Conservation (phyloP, 139 green algal species). For the Limnomonas spitsbergensis region DNA sequence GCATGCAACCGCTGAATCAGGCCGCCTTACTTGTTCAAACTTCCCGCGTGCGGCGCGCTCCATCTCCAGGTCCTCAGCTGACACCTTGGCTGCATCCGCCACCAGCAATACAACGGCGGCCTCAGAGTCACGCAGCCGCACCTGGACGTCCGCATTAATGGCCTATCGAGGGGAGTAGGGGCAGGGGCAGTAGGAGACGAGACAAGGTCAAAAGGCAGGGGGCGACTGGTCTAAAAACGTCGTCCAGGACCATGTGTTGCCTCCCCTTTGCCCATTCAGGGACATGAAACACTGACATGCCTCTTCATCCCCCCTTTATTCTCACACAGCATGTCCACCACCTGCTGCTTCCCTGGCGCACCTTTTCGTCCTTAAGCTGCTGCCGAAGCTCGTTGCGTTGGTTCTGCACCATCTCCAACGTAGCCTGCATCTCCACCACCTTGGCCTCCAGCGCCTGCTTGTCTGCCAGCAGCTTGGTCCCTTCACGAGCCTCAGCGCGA, state of each 20-base stretch:
- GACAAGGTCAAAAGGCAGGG: too few relatives aligned
- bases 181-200: too few relatives aligned
- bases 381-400: constrained; percentile 81
- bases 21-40: background rate
- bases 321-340: too few relatives aligned
- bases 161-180: too few relatives aligned
- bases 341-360: too few relatives aligned
- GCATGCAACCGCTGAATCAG: too few relatives aligned
- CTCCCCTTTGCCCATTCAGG: too few relatives aligned
- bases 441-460: constrained; percentile 69
- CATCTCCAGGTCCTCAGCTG: constrained; percentile 20
- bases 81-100: constrained; percentile 19
- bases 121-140: constrained; percentile 32
- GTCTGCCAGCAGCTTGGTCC: constrained; percentile 83
- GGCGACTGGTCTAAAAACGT: too few relatives aligned
- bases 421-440: constrained; percentile 57
- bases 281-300: too few relatives aligned
- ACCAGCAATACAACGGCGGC: constrained; percentile 25
- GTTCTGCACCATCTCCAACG: constrained; percentile 75
- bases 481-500: constrained; percentile 64
- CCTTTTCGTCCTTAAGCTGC: constrained; percentile 20
- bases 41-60: background rate
- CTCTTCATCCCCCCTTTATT: too few relatives aligned
- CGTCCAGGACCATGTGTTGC: too few relatives aligned
- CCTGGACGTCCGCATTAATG: constrained; percentile 19